Evolutionary conservation across 257 asterid genomes (phyloP).

Genomic region (Nicotiana tabacum): DNA sequence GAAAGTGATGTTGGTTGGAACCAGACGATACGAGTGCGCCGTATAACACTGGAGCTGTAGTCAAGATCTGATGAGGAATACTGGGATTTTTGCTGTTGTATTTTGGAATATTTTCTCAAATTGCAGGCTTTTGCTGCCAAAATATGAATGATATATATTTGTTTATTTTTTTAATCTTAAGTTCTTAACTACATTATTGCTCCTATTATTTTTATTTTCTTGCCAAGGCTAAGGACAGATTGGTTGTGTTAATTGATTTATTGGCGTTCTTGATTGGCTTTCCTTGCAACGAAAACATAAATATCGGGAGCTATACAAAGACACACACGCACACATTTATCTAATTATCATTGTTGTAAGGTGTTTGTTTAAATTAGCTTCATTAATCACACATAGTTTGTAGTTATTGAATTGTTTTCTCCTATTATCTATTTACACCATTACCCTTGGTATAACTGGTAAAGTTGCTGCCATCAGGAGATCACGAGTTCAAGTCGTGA

Average conservation of each 20-base stretch:
- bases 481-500: no score
- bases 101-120: neutral
- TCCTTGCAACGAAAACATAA: neutral
- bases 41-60: slow-evolving; percentile 25
- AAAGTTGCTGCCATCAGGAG: no score
- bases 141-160: slow-evolving; percentile 2
- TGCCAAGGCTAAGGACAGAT: neutral
- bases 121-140: neutral
- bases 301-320: neutral
- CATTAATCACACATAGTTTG: no score
- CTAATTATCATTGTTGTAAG: neutral
- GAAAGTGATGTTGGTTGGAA: neutral
- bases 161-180: neutral
- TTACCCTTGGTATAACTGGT: no score
- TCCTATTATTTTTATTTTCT: neutral
- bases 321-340: no score
- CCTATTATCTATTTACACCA: no score
- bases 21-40: slow-evolving; percentile 7
- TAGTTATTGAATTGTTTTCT: no score
- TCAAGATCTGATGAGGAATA: slow-evolving; percentile 26
- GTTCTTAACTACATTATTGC: neutral
- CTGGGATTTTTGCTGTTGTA: slow-evolving; percentile 19
- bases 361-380: neutral
- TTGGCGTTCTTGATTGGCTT: neutral
- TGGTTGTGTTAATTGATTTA: neutral